These are phyloP conservation scores for Candida adriatica DNA, from an alignment of 805 yeast genomes.

Conservation along the genomic window DNA sequence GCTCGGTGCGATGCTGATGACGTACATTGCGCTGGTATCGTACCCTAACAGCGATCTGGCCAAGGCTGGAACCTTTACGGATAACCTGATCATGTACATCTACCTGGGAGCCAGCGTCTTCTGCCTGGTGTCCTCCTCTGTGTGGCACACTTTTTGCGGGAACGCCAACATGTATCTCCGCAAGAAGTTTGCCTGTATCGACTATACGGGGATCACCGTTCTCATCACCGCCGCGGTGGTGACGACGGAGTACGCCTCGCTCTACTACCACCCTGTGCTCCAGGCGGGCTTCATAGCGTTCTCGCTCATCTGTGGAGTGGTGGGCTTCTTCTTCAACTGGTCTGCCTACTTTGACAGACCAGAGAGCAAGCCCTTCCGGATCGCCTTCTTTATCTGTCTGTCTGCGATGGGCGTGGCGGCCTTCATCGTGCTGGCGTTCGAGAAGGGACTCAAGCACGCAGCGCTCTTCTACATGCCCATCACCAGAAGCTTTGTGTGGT, in stretches of 20 bases:
- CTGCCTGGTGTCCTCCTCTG: constrained; percentile 70
- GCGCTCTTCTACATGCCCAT: constrained; percentile 59
- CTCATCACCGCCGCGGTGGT: constrained; percentile 85
- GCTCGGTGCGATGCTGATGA: constrained; percentile 54
- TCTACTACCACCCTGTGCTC: constrained; percentile 49
- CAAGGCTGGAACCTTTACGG: constrained; percentile 30
- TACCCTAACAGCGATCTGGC: constrained; percentile 58
- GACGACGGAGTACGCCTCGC: constrained; percentile 75
- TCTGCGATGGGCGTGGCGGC: constrained; percentile 72
- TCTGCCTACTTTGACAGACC: constrained; percentile 87
- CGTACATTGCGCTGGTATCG: constrained; percentile 49
- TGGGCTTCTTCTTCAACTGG: constrained; percentile 83
- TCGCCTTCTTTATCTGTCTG: constrained; percentile 71
- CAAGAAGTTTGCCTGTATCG: constrained; percentile 82
- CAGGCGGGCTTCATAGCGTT: constrained; percentile 48
- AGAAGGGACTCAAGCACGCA: constrained; percentile 50
- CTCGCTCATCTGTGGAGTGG: constrained; percentile 58
- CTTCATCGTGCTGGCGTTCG: constrained; percentile 44
- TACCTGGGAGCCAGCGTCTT: constrained; percentile 68
- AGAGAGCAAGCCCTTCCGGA: constrained; percentile 72
- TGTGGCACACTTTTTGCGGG: constrained; percentile 90
- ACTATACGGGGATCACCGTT: constrained; percentile 89
- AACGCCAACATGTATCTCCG: constrained; percentile 59
- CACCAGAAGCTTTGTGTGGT: constrained; percentile 65
- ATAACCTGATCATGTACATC: constrained; percentile 48